Base-by-base conservation (phyloP, 306 rosid genomes). In the Heteromeles arbutifolia region DNA sequence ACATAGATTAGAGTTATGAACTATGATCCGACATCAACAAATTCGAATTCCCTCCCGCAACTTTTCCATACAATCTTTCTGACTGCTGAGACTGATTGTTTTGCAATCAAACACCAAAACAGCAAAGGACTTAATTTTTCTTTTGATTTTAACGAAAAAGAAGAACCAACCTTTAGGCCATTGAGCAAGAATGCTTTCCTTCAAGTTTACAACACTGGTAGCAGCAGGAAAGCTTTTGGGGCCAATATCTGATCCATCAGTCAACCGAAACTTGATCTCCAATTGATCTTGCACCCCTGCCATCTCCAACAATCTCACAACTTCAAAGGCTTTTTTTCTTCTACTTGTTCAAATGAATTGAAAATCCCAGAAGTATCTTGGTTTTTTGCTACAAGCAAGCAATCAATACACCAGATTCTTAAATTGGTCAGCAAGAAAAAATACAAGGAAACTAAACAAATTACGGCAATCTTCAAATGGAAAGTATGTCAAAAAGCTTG, bases 241-340 rank as follows among this genome's bases (percentile, higher is more conserved):
- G 77, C 98, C 97, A 59, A 93, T 93, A 89, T 90, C 95, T 1
- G 97, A 85, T 72, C 95, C 98, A 84, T 93, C 98, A 32, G 85
- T 90, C 84, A 93, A 80, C 76, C 87, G 79, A 84, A 93, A 93
- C 85, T 89, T 93, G 87, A 93, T 90, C 86, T 90, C 95, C 75
- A 90, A 78, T 63, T 90, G 93, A 79, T 89, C 91, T 84, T 87
- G 97, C 37, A 74, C 85, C 80, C 69, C 95, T 8, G 93, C 90
- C 98, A 93, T 93, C 79, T 79, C 72, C 80, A 71, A 75, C 71
- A 78, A 82, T 75, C 80, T 53, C 74, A 74, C 34, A 12, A 70
- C 57, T 28, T 15, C 24, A n/a, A 37, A 8, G 73, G 54, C 21
- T 15, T 15, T 48, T 48, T 26, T 65, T 34, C 39, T 79, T 26